A percentile compares a stretch with the other conserved stretches of the same genome.
Evolutionary conservation across 2,329 filamentous ascomycete genomes (phyloP).

Genomic region (Zasmidium angulare): DNA sequence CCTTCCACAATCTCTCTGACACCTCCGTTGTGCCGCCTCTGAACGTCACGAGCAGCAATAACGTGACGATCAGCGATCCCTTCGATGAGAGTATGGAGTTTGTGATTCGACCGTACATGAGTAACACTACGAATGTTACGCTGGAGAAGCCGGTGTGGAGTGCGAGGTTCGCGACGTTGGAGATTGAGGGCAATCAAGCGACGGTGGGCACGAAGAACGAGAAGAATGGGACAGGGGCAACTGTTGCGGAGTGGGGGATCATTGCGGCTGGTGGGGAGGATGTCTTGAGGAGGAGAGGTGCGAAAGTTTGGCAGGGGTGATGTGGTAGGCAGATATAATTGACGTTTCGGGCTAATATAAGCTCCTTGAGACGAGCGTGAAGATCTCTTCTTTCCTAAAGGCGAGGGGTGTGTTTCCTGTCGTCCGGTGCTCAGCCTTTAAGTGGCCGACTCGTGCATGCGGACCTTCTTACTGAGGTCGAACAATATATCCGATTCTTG

Average conservation of each 20-base stretch:
- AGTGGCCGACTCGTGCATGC: too few relatives aligned
- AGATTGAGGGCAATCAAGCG: conserved; percentile 49
- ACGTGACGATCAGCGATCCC: conserved; percentile 43
- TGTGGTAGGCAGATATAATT: not conserved
- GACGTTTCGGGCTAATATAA: not conserved
- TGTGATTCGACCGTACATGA: conserved; percentile 41
- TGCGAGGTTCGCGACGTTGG: conserved; percentile 47
- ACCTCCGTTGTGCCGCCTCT: conserved; percentile 29
- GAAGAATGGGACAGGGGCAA: conserved; percentile 44
- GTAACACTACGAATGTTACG: conserved; percentile 48
- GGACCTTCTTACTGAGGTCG: conserved; percentile 12
- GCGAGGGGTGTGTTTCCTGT: not conserved
- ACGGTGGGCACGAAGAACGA: conserved; percentile 28
- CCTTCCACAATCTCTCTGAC: conserved; percentile 53
- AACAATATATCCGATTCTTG: conserved; percentile 39
- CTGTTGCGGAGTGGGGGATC: conserved; percentile 51
- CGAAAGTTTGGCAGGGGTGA: not conserved
- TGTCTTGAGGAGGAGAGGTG: conserved; percentile 1
- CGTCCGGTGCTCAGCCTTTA: not conserved
- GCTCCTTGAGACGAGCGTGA: not conserved
- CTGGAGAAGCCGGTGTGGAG: conserved; percentile 42
- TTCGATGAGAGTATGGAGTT: conserved; percentile 38
- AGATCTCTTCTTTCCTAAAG: not conserved
- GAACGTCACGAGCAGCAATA: conserved; percentile 23
- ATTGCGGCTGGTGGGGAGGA: conserved; percentile 20